These are phyloP conservation scores for Tuber microsphaerosporum DNA, from an alignment of 495 filamentous ascomycete species.

Conservation along the genomic window DNA sequence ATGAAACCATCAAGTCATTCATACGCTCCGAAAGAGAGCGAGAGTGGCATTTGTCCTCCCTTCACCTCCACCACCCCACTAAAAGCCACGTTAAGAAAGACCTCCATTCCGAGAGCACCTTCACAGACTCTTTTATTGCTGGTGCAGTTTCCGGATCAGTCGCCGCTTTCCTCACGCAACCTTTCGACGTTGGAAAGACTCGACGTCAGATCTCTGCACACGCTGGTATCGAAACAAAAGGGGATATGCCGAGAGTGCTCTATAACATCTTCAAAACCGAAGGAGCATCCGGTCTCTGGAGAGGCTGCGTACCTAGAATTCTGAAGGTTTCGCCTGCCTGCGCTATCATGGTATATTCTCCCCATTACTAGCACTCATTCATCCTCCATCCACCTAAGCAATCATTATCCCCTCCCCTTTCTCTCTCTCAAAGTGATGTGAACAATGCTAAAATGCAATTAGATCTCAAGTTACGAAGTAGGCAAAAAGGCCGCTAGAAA, in stretches of 20 bases:
- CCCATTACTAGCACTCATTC: not conserved
- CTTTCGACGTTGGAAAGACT: constrained; percentile 97
- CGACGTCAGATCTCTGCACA: constrained; percentile 69
- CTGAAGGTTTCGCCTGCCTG: constrained; percentile 93
- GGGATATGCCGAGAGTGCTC: constrained; percentile 66
- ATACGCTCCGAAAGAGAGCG: constrained; percentile 21
- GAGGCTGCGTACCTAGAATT: constrained; percentile 81
- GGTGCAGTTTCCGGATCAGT: constrained; percentile 74
- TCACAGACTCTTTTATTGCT: constrained; percentile 80
- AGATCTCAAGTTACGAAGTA: constrained; percentile 88
- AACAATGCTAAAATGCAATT: constrained; percentile 6
- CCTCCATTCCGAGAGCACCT: constrained; percentile 56
- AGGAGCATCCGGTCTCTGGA: constrained; percentile 73
- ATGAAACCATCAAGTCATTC: constrained; percentile 58
- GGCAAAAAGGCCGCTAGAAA: constrained; percentile 79
- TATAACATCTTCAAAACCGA: constrained; percentile 82
- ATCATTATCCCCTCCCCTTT: not conserved
- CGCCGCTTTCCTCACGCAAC: constrained; percentile 84
- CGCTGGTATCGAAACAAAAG: constrained; percentile 19
- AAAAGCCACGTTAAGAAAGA: constrained; percentile 42
- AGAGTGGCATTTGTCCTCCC: constrained; percentile 12
- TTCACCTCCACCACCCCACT: constrained; percentile 14
- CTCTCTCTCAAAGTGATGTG: not conserved
- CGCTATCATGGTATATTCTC: constrained; percentile 69
- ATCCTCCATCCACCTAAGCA: not conserved